These are phyloP conservation scores for Penicillium dipodomyicola DNA, from an alignment of 495 filamentous ascomycete species.

Conservation along the genomic window DNA sequence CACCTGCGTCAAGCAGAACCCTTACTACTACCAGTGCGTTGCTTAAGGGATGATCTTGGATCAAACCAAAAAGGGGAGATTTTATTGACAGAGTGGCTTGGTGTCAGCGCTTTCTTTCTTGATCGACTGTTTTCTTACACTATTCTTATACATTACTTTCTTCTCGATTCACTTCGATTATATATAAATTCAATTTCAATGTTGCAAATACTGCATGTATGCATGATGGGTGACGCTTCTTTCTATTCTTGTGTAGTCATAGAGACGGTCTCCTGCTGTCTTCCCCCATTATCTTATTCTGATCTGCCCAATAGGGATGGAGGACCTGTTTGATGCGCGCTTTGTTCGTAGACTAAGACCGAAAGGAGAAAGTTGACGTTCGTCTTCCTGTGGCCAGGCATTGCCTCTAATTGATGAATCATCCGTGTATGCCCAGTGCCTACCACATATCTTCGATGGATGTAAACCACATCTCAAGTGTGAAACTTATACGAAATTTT, in stretches of 20 bases:
- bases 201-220: not conserved
- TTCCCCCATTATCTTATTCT: not conserved
- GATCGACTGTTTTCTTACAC: not conserved
- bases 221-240: no score
- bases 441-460: no score
- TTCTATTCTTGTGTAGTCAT: not conserved
- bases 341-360: not conserved
- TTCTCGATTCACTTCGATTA: not conserved
- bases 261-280: not conserved
- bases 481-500: no score
- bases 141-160: conserved; percentile 4
- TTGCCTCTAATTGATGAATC: not conserved
- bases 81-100: conserved; percentile 4
- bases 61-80: conserved; percentile 1
- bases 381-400: not conserved
- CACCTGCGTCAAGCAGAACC: conserved; percentile 46
- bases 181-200: conserved; percentile 1
- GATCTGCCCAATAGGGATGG: not conserved
- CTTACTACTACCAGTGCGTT: conserved; percentile 54
- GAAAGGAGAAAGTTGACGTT: not conserved
- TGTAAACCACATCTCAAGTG: no score
- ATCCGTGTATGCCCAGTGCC: no score
- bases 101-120: not conserved
- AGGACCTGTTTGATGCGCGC: no score
- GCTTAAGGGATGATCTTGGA: conserved; percentile 16